These are phyloP conservation scores for Begonia peltatifolia DNA, from an alignment of 306 rosid species.

Conservation along the genomic window DNA sequence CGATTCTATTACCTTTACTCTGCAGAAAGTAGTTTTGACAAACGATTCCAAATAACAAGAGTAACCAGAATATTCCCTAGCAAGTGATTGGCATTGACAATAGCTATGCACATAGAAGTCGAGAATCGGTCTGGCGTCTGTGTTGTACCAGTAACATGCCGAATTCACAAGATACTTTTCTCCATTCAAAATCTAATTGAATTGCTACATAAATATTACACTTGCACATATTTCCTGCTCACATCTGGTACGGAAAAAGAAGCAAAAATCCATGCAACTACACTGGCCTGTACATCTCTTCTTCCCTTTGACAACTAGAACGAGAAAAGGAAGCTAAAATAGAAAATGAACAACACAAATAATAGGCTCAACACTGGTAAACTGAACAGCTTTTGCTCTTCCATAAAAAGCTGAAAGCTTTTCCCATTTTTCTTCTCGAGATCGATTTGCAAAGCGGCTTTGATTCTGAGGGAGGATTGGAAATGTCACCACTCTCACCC, in stretches of 20 bases:
- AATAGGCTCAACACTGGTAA: constrained; percentile 54
- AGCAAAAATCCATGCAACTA: constrained; percentile 59
- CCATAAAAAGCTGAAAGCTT: constrained; percentile 64
- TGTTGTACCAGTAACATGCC: too few species aligned
- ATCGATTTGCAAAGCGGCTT: constrained; percentile 69
- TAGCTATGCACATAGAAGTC: too few species aligned
- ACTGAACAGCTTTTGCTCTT: constrained; percentile 85
- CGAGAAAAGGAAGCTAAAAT: constrained; percentile 18
- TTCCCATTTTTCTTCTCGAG: constrained; percentile 55
- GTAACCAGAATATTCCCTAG: too few species aligned
- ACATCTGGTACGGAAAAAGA: constrained; percentile 1
- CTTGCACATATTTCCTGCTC: neutral
- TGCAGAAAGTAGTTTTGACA: too few species aligned
- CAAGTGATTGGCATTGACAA: too few species aligned
- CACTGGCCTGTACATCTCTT: constrained; percentile 59
- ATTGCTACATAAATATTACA: neutral
- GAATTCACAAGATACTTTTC: neutral
- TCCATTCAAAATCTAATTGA: neutral
- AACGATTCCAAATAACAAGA: too few species aligned
- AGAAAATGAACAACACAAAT: constrained; percentile 39
- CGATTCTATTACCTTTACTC: too few species aligned
- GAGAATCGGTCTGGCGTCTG: too few species aligned
- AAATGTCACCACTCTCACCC: constrained; percentile 28
- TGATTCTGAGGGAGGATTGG: constrained; percentile 33
- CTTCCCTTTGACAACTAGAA: constrained; percentile 27